These are phyloP conservation scores for Paraphaeosphaeria sporulosa DNA, from an alignment of 2,329 filamentous ascomycete genomes.

Conservation along the genomic window DNA sequence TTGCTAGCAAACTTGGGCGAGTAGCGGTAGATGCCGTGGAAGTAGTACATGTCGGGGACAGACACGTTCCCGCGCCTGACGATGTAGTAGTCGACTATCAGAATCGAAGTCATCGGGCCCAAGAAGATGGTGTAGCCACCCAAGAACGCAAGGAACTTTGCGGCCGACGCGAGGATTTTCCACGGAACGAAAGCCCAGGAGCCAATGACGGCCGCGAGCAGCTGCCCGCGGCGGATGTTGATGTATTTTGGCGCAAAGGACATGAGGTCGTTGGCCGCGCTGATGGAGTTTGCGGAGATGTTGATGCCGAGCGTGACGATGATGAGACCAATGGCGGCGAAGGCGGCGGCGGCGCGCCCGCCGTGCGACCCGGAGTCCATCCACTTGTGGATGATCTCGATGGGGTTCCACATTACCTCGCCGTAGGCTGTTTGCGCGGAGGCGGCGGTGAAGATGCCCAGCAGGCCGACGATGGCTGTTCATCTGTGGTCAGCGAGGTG, in stretches of 20 bases:
- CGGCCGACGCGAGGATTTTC: slow-evolving; percentile 46
- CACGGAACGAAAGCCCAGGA: slow-evolving; percentile 50
- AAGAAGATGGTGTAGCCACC: slow-evolving; percentile 37
- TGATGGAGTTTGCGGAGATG: slow-evolving; percentile 35
- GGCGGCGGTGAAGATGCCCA: slow-evolving; percentile 50
- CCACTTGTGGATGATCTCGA: slow-evolving; percentile 46
- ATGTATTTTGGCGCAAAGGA: slow-evolving; percentile 33
- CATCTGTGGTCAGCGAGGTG: background rate
- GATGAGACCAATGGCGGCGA: slow-evolving; percentile 33
- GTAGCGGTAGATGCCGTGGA: slow-evolving; percentile 38
- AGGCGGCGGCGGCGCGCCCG: slow-evolving; percentile 35
- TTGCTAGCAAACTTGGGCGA: slow-evolving; percentile 30
- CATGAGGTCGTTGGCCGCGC: slow-evolving; percentile 35
- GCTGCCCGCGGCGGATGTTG: slow-evolving; percentile 38
- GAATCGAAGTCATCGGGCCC: slow-evolving; percentile 33
- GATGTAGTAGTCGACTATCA: slow-evolving; percentile 37
- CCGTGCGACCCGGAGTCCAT: slow-evolving; percentile 47
- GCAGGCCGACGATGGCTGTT: slow-evolving; percentile 40
- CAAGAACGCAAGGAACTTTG: slow-evolving; percentile 47
- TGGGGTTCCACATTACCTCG: slow-evolving; percentile 45
- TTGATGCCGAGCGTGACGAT: slow-evolving; percentile 46
- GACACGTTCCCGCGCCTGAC: slow-evolving; percentile 31
- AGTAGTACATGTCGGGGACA: slow-evolving; percentile 34
- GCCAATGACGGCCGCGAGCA: slow-evolving; percentile 47
- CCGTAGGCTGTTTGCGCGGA: slow-evolving; percentile 39